A percentile compares a stretch with the other conserved stretches of the same genome.
phyloP scores from a whole-genome alignment of 1,284 basidiomycete species.

The Apiotrichum mycotoxinovorans region DNA sequence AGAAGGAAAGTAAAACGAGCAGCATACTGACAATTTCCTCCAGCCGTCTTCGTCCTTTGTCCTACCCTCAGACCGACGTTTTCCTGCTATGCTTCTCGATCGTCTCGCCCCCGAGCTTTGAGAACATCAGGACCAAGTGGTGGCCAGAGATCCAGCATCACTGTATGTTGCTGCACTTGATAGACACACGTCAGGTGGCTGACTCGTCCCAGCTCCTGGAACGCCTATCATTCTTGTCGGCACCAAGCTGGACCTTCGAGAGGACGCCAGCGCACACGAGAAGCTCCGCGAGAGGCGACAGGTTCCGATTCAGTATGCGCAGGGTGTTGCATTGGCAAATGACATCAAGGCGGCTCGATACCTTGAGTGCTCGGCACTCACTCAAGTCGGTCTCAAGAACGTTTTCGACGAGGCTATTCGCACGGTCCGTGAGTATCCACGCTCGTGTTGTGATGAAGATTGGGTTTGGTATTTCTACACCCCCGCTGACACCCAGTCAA shows the following conservation, averaged over 20 bases:
- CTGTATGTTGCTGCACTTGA: slow-evolving; percentile 29
- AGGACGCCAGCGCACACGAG: slow-evolving; percentile 85
- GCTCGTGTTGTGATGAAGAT: too few relatives aligned
- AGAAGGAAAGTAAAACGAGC: neutral
- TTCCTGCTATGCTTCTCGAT: slow-evolving; percentile 99
- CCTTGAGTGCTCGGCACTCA: slow-evolving; percentile 63
- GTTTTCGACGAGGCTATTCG: slow-evolving; percentile 97
- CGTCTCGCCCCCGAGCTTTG: slow-evolving; percentile 93
- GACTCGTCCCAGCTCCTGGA: slow-evolving; percentile 76
- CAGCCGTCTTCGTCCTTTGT: slow-evolving; percentile 93
- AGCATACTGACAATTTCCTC: slow-evolving; percentile 3
- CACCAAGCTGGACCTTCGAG: slow-evolving; percentile 95
- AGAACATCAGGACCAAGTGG: slow-evolving; percentile 93
- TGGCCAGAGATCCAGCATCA: slow-evolving; percentile 51
- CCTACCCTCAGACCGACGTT: slow-evolving; percentile 98
- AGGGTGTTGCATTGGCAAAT: slow-evolving; percentile 85
- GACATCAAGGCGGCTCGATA: slow-evolving; percentile 63
- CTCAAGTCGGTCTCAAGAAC: slow-evolving; percentile 94
- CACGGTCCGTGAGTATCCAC: slow-evolving; percentile 60
- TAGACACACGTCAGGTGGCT: slow-evolving; percentile 52
- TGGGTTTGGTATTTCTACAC: too few relatives aligned
- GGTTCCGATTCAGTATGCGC: slow-evolving; percentile 78
- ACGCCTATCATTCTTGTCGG: slow-evolving; percentile 94
- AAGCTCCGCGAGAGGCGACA: slow-evolving; percentile 93
- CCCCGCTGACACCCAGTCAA: slow-evolving; percentile 30